phyloP scores from a whole-genome alignment of 768 basidiomycete genomes.

The Calocera cornea region DNA sequence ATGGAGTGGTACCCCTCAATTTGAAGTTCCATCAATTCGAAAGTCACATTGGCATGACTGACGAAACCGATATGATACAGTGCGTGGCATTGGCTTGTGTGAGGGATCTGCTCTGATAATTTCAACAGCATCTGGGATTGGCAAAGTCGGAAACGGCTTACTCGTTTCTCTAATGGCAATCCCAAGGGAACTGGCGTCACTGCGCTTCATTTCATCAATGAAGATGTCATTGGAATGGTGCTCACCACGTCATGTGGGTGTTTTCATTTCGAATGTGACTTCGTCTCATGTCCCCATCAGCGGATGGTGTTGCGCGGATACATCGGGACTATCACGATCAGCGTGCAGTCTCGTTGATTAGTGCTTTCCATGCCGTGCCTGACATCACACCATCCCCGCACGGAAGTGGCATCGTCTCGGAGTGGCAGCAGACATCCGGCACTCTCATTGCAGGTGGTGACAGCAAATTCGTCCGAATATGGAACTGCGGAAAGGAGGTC shows the following conservation, averaged over 20 bases:
- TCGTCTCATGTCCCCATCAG: conserved; percentile 29
- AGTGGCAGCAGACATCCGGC: conserved; percentile 86
- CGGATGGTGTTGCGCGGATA: conserved; percentile 82
- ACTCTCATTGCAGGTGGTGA: conserved; percentile 84
- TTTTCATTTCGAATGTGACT: neutral
- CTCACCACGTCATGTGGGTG: conserved; percentile 69
- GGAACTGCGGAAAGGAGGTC: conserved; percentile 89
- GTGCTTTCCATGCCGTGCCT: conserved; percentile 77
- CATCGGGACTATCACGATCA: conserved; percentile 76
- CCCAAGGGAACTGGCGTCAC: conserved; percentile 71
- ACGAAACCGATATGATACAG: conserved; percentile 78
- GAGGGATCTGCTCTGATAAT: neutral
- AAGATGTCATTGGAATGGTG: conserved; percentile 84
- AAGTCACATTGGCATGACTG: conserved; percentile 70
- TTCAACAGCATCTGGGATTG: conserved; percentile 79
- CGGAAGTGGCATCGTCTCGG: conserved; percentile 72
- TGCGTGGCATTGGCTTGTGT: conserved; percentile 23
- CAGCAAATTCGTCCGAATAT: conserved; percentile 72
- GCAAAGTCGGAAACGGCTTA: conserved; percentile 63
- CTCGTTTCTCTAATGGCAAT: conserved; percentile 82
- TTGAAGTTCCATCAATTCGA: conserved; percentile 90
- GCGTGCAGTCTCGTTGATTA: conserved; percentile 77
- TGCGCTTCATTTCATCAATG: conserved; percentile 82
- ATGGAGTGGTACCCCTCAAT: conserved; percentile 45
- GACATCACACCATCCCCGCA: conserved; percentile 58